A percentile compares a stretch with the other conserved stretches of the same genome.
Conservation (phyloP, 2,329 filamentous ascomycete species). For the Penicillium sp. region DNA sequence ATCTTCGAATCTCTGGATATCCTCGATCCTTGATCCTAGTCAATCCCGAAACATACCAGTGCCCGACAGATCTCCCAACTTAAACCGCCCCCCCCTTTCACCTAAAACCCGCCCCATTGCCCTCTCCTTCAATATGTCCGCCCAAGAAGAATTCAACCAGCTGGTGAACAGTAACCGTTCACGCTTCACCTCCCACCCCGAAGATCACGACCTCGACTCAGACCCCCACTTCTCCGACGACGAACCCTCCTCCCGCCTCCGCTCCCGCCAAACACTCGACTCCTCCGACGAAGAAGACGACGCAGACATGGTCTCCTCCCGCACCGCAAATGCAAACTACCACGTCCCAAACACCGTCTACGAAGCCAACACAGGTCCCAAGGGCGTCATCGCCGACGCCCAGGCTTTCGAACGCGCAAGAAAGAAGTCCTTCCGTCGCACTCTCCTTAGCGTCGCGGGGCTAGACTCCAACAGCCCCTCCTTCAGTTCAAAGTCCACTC, state of each 20-base stretch:
- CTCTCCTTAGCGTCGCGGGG: constrained; percentile 39
- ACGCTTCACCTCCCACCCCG: constrained; percentile 41
- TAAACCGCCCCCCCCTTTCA: constrained; percentile 13
- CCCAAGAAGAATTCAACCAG: constrained; percentile 50
- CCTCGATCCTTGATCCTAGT: background rate
- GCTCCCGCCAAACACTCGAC: constrained; percentile 22
- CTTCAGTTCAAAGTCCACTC: constrained; percentile 26
- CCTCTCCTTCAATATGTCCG: constrained; percentile 41
- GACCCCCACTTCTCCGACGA: constrained; percentile 29
- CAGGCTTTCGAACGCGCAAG: constrained; percentile 51
- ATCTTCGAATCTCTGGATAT: background rate
- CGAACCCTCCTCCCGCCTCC: constrained; percentile 22
- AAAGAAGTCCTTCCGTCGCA: constrained; percentile 49
- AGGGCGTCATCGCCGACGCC: constrained; percentile 54
- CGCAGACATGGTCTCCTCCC: constrained; percentile 36
- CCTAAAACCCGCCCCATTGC: constrained; percentile 8
- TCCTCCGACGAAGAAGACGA: constrained; percentile 36
- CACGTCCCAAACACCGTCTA: constrained; percentile 48
- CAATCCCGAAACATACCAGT: background rate
- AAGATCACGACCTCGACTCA: constrained; percentile 40
- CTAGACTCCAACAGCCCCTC: constrained; percentile 31
- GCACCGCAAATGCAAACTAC: constrained; percentile 38
- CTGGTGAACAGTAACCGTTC: constrained; percentile 42
- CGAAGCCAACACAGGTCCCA: constrained; percentile 53
- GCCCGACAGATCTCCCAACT: constrained; percentile 2